phyloP scores from a whole-genome alignment of 108 stramenopile genomes.

The Mediolabrus comicus region DNA sequence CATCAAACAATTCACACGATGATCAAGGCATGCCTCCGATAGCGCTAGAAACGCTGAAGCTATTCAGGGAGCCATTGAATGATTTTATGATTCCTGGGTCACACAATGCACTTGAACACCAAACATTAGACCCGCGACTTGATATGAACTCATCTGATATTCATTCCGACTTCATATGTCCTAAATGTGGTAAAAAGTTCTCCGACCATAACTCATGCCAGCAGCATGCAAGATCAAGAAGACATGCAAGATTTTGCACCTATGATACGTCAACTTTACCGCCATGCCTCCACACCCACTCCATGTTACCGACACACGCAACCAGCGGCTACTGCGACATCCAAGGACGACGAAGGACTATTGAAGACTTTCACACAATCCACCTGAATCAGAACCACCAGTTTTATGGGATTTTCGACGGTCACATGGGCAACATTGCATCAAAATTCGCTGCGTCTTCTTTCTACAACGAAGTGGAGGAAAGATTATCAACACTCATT shows the following conservation, averaged over 20 bases:
- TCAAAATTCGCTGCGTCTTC: slow-evolving; percentile 74
- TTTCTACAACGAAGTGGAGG: slow-evolving; percentile 47
- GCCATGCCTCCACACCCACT: slow-evolving; percentile 84
- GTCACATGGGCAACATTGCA: slow-evolving; percentile 71
- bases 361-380: slow-evolving; percentile 93
- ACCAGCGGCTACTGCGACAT: slow-evolving; percentile 84
- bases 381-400: slow-evolving; percentile 64
- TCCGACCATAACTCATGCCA: slow-evolving; percentile 83
- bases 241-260: slow-evolving; percentile 80
- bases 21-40: neutral
- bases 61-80: neutral
- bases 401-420: slow-evolving; percentile 83
- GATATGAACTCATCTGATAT: slow-evolving; percentile 51
- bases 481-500: slow-evolving; percentile 36
- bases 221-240: slow-evolving; percentile 69
- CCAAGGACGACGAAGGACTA: slow-evolving; percentile 74
- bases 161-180: slow-evolving; percentile 65
- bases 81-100: slow-evolving; percentile 28
- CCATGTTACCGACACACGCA: slow-evolving; percentile 81
- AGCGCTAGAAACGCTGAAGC: neutral
- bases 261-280: slow-evolving; percentile 74
- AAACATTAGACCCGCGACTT: slow-evolving; percentile 67
- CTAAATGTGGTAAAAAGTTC: slow-evolving; percentile 76
- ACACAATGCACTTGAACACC: slow-evolving; percentile 70
- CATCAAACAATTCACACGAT: slow-evolving; percentile 14